phyloP scores from a whole-genome alignment of 2,329 filamentous ascomycete species.

The Diaporthe humulicola region DNA sequence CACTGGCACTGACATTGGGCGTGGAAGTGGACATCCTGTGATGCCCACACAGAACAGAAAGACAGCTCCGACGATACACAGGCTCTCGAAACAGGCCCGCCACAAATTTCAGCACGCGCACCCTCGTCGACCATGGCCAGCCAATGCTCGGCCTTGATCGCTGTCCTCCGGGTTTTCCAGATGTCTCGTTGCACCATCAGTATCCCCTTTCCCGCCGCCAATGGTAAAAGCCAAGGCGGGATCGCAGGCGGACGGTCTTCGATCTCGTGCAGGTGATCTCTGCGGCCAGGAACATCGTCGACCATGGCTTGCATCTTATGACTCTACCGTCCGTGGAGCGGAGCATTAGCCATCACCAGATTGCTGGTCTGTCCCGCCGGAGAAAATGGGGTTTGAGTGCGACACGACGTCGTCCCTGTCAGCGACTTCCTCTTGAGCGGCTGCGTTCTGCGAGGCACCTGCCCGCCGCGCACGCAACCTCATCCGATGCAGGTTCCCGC shows the following conservation, averaged over 20 bases:
- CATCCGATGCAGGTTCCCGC: neutral
- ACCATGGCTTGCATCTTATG: constrained; percentile 2
- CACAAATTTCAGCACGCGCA: neutral
- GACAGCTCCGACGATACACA: constrained; percentile 23
- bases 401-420: neutral
- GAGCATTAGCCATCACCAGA: neutral
- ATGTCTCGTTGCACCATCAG: constrained; percentile 3
- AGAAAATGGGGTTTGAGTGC: neutral
- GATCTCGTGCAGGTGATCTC: constrained; percentile 12
- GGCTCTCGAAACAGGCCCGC: neutral
- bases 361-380: neutral
- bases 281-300: neutral
- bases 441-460: neutral
- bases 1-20: neutral
- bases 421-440: neutral
- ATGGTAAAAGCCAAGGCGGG: neutral
- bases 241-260: neutral
- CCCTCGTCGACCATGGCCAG: neutral
- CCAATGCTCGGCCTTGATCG: neutral
- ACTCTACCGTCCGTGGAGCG: neutral
- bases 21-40: neutral
- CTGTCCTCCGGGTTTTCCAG: neutral
- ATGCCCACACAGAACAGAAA: constrained; percentile 11
- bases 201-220: neutral
- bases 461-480: neutral